Evolutionary conservation across 139 green algal species (phyloP).

Genomic region (Volvox africanus): DNA sequence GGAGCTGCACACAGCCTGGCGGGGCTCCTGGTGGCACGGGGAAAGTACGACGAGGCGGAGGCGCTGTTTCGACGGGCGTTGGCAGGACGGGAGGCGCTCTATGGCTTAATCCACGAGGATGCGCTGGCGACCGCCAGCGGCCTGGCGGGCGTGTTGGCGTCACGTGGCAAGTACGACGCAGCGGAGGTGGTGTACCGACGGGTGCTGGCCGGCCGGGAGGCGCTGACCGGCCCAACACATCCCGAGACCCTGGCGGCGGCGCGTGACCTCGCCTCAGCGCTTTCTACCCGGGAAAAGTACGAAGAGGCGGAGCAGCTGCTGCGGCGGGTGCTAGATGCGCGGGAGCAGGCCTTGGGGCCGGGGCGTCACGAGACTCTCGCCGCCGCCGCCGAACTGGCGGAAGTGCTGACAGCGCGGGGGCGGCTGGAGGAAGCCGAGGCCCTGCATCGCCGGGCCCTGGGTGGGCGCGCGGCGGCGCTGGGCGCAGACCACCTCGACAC

Average conservation of each 20-base stretch:
- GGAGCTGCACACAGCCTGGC: background rate
- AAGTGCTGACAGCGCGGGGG: background rate
- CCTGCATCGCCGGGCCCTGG: background rate
- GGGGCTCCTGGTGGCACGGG: background rate
- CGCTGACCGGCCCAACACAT: background rate
- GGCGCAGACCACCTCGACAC: background rate
- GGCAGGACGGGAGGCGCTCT: background rate
- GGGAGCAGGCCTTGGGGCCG: background rate
- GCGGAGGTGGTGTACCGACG: background rate
- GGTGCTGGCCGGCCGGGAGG: background rate
- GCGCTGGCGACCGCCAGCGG: background rate
- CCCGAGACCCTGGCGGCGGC: background rate
- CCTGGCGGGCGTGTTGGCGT: background rate
- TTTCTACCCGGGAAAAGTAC: background rate
- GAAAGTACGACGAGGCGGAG: constrained; percentile 23
- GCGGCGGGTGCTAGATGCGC: background rate
- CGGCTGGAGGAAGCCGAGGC: background rate
- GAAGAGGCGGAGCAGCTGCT: constrained; percentile 14
- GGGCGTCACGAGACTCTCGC: background rate
- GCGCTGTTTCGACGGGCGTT: background rate
- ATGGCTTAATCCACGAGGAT: background rate
- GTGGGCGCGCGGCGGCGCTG: background rate
- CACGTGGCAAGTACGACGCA: background rate
- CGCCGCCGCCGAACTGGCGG: background rate
- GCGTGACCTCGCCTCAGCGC: background rate